phyloP scores from a whole-genome alignment of 768 basidiomycete species.

The Trametes coccinea region DNA sequence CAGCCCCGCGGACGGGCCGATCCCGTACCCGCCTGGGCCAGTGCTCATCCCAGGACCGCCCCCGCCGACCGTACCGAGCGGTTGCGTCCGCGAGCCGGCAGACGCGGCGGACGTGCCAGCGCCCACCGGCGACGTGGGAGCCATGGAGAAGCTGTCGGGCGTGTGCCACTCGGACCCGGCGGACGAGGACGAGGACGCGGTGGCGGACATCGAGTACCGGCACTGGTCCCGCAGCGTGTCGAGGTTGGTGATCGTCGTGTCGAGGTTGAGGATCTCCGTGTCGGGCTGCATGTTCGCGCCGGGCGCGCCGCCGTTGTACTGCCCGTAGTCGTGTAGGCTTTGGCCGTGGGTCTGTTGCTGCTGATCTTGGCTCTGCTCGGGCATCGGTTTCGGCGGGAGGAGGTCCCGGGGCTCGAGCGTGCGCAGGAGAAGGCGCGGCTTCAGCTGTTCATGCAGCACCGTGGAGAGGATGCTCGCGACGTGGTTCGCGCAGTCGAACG shows the following conservation, averaged over 20 bases:
- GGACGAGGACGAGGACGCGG: constrained; percentile 8
- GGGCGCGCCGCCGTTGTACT: constrained; percentile 9
- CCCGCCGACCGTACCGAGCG: neutral
- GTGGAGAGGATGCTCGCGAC: constrained; percentile 28
- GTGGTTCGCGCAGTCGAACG: constrained; percentile 51
- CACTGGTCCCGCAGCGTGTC: constrained; percentile 22
- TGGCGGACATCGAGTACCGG: constrained; percentile 2
- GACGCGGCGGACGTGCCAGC: neutral
- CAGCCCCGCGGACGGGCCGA: no score
- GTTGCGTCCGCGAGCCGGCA: neutral
- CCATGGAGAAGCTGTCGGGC: neutral
- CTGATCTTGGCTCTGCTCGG: neutral
- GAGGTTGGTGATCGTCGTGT: constrained; percentile 18
- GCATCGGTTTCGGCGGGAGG: constrained; percentile 5
- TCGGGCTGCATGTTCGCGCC: constrained; percentile 10
- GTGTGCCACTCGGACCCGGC: constrained; percentile 4
- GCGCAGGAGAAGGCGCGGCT: constrained; percentile 20
- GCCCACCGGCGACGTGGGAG: neutral
- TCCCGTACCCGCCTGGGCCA: neutral
- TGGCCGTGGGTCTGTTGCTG: neutral
- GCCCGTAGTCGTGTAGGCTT: constrained; percentile 4
- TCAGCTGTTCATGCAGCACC: constrained; percentile 22
- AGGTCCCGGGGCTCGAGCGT: constrained; percentile 19
- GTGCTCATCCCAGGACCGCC: neutral
- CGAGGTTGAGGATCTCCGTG: constrained; percentile 16